phyloP scores from a whole-genome alignment of 306 rosid genomes.

The Cucumis sativus region DNA sequence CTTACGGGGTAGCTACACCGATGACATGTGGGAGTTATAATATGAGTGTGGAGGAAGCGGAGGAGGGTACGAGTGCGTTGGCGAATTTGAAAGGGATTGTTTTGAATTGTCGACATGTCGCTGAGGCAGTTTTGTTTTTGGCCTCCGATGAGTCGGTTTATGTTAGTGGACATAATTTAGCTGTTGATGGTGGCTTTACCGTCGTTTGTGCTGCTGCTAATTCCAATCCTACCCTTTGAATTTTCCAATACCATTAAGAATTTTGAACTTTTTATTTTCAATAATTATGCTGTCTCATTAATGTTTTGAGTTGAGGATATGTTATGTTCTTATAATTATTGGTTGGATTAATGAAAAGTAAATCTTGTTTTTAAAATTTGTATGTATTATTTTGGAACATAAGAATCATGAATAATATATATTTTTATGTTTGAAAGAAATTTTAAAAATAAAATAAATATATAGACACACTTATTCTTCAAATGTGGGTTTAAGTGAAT shows the following conservation, averaged over 20 bases:
- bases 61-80: constrained; percentile 18
- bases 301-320: too few species aligned
- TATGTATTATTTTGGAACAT: too few species aligned
- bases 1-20: constrained; percentile 76
- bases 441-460: too few species aligned
- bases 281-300: background rate
- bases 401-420: too few species aligned
- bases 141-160: constrained; percentile 67
- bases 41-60: constrained; percentile 35
- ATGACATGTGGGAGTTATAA: constrained; percentile 43
- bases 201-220: constrained; percentile 28
- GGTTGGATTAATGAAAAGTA: too few species aligned
- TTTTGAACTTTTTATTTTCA: background rate
- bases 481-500: too few species aligned
- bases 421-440: too few species aligned
- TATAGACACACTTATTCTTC: too few species aligned
- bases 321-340: too few species aligned
- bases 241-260: background rate
- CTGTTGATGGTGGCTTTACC: constrained; percentile 70
- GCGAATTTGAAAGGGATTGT: constrained; percentile 65
- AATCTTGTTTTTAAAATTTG: too few species aligned
- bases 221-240: background rate
- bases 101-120: constrained; percentile 55
- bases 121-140: constrained; percentile 76
- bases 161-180: constrained; percentile 73